These are phyloP conservation scores for Wickerhamiella spandovensis DNA, from an alignment of 805 yeast genomes.

Conservation along the genomic window DNA sequence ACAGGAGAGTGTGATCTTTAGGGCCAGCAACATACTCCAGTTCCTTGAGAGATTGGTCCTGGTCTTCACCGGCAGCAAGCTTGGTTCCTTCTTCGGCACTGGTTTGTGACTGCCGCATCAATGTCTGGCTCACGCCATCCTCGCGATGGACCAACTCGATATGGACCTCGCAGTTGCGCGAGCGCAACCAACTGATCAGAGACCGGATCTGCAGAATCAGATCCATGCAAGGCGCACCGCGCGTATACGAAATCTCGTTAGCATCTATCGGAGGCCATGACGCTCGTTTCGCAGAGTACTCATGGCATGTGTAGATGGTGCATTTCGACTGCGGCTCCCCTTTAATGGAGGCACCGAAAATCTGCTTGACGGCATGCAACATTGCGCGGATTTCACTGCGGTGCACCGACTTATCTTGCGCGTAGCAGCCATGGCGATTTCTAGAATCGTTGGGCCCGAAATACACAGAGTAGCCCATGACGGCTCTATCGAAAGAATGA, in stretches of 20 bases:
- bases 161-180: background rate
- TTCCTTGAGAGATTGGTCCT: background rate
- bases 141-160: background rate
- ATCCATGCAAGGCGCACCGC: slow-evolving; percentile 9
- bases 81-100: background rate
- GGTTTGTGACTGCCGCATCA: background rate
- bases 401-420: slow-evolving; percentile 4
- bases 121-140: background rate
- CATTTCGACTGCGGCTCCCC: background rate
- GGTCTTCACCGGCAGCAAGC: no score
- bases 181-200: slow-evolving; percentile 2
- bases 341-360: background rate
- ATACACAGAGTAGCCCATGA: slow-evolving; percentile 6
- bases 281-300: slow-evolving; percentile 3
- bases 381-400: slow-evolving; percentile 9
- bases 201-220: slow-evolving; percentile 6
- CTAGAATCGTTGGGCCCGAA: slow-evolving; percentile 6
- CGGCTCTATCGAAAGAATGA: background rate
- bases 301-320: slow-evolving; percentile 5
- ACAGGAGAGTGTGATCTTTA: background rate
- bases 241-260: slow-evolving; percentile 1
- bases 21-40: background rate
- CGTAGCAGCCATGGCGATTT: slow-evolving; percentile 4
- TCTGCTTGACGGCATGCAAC: slow-evolving; percentile 2
- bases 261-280: background rate